These are phyloP conservation scores for Otatea glauca DNA, from an alignment of 176 grass and related monocot species.

Conservation along the genomic window DNA sequence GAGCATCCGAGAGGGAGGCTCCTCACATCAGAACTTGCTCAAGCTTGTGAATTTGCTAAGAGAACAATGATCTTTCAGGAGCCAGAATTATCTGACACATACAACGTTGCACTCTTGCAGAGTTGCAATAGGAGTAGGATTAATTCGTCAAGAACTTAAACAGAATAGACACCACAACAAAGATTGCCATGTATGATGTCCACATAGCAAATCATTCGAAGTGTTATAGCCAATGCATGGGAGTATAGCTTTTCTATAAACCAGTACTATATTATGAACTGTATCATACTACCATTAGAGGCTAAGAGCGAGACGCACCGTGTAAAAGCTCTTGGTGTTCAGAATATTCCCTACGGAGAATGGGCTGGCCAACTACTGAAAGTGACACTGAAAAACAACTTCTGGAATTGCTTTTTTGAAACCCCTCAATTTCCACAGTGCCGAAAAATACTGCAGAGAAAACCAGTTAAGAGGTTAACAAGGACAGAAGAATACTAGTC, in stretches of 20 bases:
- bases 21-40: slow-evolving; percentile 56
- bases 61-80: slow-evolving; percentile 33
- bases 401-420: not conserved
- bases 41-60: slow-evolving; percentile 56
- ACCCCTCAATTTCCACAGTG: not conserved
- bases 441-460: not conserved
- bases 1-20: slow-evolving; percentile 50
- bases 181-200: not conserved
- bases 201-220: not conserved
- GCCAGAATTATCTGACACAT: not conserved
- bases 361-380: not conserved
- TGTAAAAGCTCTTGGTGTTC: not conserved
- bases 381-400: not conserved
- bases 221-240: not conserved
- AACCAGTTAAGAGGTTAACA: not conserved
- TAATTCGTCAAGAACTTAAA: not conserved
- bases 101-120: not conserved
- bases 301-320: not conserved
- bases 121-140: not conserved
- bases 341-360: not conserved
- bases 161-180: not conserved
- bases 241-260: not conserved
- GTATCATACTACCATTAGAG: not conserved
- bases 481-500: not conserved
- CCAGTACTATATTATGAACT: not conserved